Conservation (phyloP, 495 filamentous ascomycete genomes). For the Usnea hakonensis region DNA sequence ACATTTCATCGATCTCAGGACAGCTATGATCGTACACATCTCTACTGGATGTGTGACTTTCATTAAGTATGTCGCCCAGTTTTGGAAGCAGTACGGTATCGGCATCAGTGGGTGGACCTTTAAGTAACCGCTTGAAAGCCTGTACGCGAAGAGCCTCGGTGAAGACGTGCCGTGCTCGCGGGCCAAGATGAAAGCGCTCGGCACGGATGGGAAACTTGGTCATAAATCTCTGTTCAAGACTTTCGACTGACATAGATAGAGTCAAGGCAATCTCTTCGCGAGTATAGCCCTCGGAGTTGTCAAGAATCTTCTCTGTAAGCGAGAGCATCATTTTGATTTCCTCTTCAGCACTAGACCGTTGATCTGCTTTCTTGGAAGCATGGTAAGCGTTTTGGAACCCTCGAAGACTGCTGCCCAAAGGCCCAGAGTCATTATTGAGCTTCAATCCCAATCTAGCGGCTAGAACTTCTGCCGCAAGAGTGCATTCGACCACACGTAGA, state of each 20-base stretch:
- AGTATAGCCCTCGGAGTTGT: conserved; percentile 75
- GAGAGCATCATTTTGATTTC: conserved; percentile 64
- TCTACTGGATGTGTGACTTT: conserved; percentile 78
- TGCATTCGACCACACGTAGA: conserved; percentile 91
- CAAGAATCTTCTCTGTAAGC: conserved; percentile 54
- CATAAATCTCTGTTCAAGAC: conserved; percentile 67
- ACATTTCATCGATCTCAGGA: conserved; percentile 81
- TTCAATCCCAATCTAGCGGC: conserved; percentile 53
- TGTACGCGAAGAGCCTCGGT: conserved; percentile 80
- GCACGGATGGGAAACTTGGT: conserved; percentile 81
- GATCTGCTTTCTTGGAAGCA: conserved; percentile 30
- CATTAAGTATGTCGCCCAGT: conserved; percentile 81
- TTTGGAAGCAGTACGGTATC: conserved; percentile 52
- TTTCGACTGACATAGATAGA: conserved; percentile 57
- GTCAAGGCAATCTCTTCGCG: conserved; percentile 74
- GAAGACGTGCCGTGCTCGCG: conserved; percentile 85
- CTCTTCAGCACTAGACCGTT: conserved; percentile 47
- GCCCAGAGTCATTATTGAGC: conserved; percentile 71
- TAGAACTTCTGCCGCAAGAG: conserved; percentile 72
- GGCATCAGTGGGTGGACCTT: conserved; percentile 33
- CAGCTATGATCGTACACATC: conserved; percentile 85
- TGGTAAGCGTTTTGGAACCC: conserved; percentile 82
- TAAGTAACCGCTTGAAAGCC: conserved; percentile 62
- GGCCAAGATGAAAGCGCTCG: conserved; percentile 76
- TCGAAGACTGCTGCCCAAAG: conserved; percentile 73